Evolutionary conservation across 495 filamentous ascomycete genomes (phyloP), one percentile per base, ranked within the genome.

Genomic region (Xylaria acuta): DNA sequence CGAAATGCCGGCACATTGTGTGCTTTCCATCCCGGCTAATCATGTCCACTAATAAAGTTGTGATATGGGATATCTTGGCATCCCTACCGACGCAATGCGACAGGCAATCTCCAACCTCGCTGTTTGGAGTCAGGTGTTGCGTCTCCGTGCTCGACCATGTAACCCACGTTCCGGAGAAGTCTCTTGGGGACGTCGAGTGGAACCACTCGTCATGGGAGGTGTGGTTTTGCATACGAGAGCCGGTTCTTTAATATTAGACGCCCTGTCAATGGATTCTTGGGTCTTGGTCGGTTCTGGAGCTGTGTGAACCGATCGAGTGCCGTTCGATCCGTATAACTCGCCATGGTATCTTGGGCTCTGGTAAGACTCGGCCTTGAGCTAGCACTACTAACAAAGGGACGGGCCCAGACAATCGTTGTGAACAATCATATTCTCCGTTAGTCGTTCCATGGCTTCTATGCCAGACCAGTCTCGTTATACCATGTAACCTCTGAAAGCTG

Each of bases 401-500:
- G 27, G 64, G 64, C 75, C 51, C 77, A 79, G 65, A 79, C 77
- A 22, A 75, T 79, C 54, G 68, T 79, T 32, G 75, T 79, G 27
- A 66, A 73, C 32, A 74, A 76, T 27, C 67, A 76, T 65, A 64
- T 75, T 63, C 53, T 79, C 54, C 65, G 77, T 79, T 71, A 79
- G 77, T 79, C 45, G 70, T 56, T 67, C 30, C 64, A 51, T 54
- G 49, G n/a, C 65, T 56, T 56, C 34, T 67, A 20, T 54, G 34
- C 49, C 22, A 56, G n/a, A 16, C 65, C 22, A 18, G 12, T 14
- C 6, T 43, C 22, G n/a, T 41, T 11, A 22, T 18, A 27, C 12
- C 36, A 27, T 56, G 36, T 30, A 40, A 54, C 0, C 40, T 16
- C 56, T 51, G n/a, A 56, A 73, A 59, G 60, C 76, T 78, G 69